A percentile compares a stretch with the other conserved stretches of the same genome.
Evolutionary conservation across 129 eudicot genomes (phyloP).

Genomic region (Flaveria robusta): DNA sequence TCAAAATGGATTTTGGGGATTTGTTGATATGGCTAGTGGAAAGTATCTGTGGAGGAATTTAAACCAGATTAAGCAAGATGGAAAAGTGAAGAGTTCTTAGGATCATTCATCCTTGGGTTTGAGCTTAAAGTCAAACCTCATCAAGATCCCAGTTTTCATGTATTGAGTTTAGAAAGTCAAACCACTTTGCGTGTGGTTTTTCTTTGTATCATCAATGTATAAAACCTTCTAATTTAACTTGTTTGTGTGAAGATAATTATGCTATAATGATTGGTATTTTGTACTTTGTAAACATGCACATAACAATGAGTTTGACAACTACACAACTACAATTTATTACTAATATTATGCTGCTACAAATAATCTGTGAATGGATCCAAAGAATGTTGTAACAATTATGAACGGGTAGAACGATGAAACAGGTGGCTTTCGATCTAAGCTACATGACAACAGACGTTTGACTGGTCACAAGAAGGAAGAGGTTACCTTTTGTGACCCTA

Average conservation of each 20-base stretch:
- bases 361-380: too few relatives aligned
- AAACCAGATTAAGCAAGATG: conserved; percentile 47
- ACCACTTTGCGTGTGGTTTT: conserved; percentile 18
- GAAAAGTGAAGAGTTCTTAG: conserved; percentile 37
- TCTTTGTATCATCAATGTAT: conserved; percentile 35
- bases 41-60: conserved; percentile 77
- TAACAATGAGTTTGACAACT: background rate
- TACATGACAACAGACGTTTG: too few relatives aligned
- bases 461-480: too few relatives aligned
- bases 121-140: conserved; percentile 20
- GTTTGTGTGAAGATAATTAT: background rate
- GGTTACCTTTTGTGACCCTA: too few relatives aligned
- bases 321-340: background rate
- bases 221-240: conserved; percentile 20
- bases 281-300: background rate
- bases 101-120: conserved; percentile 1
- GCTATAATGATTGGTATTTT: background rate
- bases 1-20: conserved; percentile 70
- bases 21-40: conserved; percentile 89
- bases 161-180: conserved; percentile 27
- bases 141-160: conserved; percentile 27
- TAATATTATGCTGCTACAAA: background rate
- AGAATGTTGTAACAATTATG: too few relatives aligned
- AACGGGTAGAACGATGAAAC: too few relatives aligned
- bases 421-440: too few relatives aligned